Evolutionary conservation across 768 basidiomycete species (phyloP).

Genomic region (Tricholomella constricta): DNA sequence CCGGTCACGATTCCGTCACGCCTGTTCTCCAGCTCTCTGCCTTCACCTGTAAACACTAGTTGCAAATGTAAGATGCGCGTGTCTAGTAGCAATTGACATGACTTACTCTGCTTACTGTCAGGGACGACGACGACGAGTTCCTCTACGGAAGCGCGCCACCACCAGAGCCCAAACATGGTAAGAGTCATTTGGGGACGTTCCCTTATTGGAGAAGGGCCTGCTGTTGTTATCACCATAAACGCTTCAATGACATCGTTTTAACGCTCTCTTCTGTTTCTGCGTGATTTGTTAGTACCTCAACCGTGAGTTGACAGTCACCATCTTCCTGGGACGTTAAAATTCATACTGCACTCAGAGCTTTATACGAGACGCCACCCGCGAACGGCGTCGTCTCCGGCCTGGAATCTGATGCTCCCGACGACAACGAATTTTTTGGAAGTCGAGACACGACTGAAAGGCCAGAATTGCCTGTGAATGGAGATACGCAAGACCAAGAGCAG

Average conservation of each 20-base stretch:
- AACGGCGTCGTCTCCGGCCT: slow-evolving; percentile 54
- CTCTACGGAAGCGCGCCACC: slow-evolving; percentile 62
- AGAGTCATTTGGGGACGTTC: slow-evolving; percentile 30
- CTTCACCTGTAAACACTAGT: background rate
- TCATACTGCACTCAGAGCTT: slow-evolving; percentile 28
- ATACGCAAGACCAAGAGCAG: slow-evolving; percentile 8
- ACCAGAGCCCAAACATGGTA: slow-evolving; percentile 46
- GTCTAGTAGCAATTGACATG: background rate
- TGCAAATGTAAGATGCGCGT: slow-evolving; percentile 17
- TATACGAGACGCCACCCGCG: slow-evolving; percentile 36
- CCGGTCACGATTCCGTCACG: slow-evolving; percentile 15
- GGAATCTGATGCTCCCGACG: slow-evolving; percentile 45
- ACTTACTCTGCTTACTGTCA: slow-evolving; percentile 22
- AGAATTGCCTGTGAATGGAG: slow-evolving; percentile 37
- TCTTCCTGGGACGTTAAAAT: slow-evolving; percentile 13
- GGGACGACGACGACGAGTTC: slow-evolving; percentile 84
- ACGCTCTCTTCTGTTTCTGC: slow-evolving; percentile 36
- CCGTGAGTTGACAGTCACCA: slow-evolving; percentile 53
- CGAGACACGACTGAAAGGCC: slow-evolving; percentile 19
- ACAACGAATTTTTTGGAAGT: slow-evolving; percentile 24
- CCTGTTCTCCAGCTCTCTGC: background rate
- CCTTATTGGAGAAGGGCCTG: slow-evolving; percentile 20
- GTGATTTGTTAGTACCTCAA: slow-evolving; percentile 55
- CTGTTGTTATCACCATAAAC: slow-evolving; percentile 33
- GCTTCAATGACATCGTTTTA: slow-evolving; percentile 42